A percentile compares a stretch with the other conserved stretches of the same genome.
Evolutionary conservation across 2,329 filamentous ascomycete genomes (phyloP).

Genomic region (Coniella vitis): DNA sequence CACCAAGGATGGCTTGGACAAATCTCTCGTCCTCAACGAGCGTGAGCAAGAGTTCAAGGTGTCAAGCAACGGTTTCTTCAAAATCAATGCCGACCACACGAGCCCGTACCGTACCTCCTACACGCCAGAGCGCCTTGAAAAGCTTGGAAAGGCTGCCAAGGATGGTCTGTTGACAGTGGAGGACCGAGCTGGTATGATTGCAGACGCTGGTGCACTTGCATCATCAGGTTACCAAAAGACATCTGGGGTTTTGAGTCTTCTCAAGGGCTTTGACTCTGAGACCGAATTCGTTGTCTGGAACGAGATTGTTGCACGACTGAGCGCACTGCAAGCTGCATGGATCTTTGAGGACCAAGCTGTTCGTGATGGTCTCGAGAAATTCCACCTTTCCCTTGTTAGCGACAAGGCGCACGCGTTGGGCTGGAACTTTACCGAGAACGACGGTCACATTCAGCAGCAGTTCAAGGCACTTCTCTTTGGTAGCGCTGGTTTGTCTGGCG

Average conservation of each 20-base stretch:
- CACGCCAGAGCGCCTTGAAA: slow-evolving; percentile 71
- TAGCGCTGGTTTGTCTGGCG: slow-evolving; percentile 71
- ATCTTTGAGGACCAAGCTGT: slow-evolving; percentile 72
- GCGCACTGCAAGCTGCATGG: slow-evolving; percentile 77
- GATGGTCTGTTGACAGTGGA: slow-evolving; percentile 74
- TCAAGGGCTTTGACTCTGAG: slow-evolving; percentile 81
- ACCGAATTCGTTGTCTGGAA: slow-evolving; percentile 92
- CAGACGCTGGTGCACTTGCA: slow-evolving; percentile 83
- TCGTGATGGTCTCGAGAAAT: slow-evolving; percentile 71
- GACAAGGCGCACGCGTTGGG: slow-evolving; percentile 79
- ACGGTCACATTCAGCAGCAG: slow-evolving; percentile 86
- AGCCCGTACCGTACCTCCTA: slow-evolving; percentile 90
- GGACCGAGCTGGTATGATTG: slow-evolving; percentile 90
- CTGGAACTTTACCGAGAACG: slow-evolving; percentile 78
- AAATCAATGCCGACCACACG: slow-evolving; percentile 91
- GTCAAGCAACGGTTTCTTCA: slow-evolving; percentile 81
- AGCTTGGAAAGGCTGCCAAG: slow-evolving; percentile 82
- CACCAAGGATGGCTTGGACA: slow-evolving; percentile 75
- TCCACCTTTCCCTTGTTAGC: slow-evolving; percentile 72
- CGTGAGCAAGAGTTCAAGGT: slow-evolving; percentile 75
- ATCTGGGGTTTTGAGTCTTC: slow-evolving; percentile 75
- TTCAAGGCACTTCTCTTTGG: slow-evolving; percentile 92
- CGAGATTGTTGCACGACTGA: slow-evolving; percentile 75
- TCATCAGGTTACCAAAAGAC: slow-evolving; percentile 91
- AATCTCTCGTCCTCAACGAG: slow-evolving; percentile 61